Evolutionary conservation across 768 basidiomycete genomes (phyloP), one percentile per base, ranked within the genome.

Genomic region (Suillus discolor): DNA sequence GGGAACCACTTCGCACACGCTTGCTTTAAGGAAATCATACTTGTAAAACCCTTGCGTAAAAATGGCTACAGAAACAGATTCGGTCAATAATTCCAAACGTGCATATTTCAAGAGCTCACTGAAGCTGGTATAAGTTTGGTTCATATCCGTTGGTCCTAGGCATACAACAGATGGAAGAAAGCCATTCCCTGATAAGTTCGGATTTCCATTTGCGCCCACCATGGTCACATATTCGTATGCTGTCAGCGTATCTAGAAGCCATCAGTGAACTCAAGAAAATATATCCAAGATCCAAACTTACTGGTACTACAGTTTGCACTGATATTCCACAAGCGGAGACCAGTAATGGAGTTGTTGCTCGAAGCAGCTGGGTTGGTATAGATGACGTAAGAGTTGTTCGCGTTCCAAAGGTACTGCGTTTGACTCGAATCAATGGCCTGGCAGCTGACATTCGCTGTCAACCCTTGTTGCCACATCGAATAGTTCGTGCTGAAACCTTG

Each of bases 111-210:
- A n/a, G n/a, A 23, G 31, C 63, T 51, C 11, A 68, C 66, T 38
- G n/a, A 67, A 65, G 13, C 12, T 42, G 20, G 57, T 23, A 34
- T 41, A 65, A 18, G 45, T 28, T 18, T 65, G 20, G 6, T 61
- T 41, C 28, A 42, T 15, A 23, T 34, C 16, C 12, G 59, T 12
- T 25, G 64, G 57, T 16, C 42, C 65, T 20, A 62, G 69, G n/a
- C 67, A 69, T 7, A 68, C 57, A n/a, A 69, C 28, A 39, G 67
- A 66, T 9, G 62, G 44, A 20, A 68, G 41, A 31, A 68, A 23
- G 15, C 57, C 65, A 20, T 18, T 66, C 44, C 64, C 64, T 31
- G 20, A 45, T 8, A 18, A 13, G 13, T 25, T 41, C 4, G 36
- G 3, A 6, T 41, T 28, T 28, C 25, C 55, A 44, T n/a, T 61